Conservation (phyloP, 768 basidiomycete species). For the Suillus hirtellus region DNA sequence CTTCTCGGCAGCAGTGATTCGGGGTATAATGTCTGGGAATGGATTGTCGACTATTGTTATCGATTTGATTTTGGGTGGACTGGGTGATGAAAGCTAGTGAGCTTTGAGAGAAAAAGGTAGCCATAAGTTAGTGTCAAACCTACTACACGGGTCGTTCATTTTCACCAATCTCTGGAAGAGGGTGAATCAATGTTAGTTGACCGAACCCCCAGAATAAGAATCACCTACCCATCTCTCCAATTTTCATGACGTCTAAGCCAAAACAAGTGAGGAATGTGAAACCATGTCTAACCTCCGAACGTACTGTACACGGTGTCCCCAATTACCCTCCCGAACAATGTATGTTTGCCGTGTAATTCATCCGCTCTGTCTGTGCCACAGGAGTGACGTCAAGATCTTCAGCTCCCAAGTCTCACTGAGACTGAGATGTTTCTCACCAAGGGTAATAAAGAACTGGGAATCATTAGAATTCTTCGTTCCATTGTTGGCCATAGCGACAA, state of each 20-base stretch:
- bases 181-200: neutral
- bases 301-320: slow-evolving; percentile 90
- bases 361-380: slow-evolving; percentile 72
- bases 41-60: slow-evolving; percentile 90
- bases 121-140: slow-evolving; percentile 26
- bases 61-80: slow-evolving; percentile 88
- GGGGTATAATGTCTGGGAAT: slow-evolving; percentile 91
- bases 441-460: slow-evolving; percentile 94
- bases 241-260: slow-evolving; percentile 80
- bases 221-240: slow-evolving; percentile 79
- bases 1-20: slow-evolving; percentile 94
- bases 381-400: slow-evolving; percentile 5
- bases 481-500: slow-evolving; percentile 93
- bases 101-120: slow-evolving; percentile 2
- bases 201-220: neutral
- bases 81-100: slow-evolving; percentile 29
- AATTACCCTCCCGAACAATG: slow-evolving; percentile 86
- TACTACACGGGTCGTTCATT: slow-evolving; percentile 83
- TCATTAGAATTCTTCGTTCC: slow-evolving; percentile 87
- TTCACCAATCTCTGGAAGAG: slow-evolving; percentile 60
- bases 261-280: neutral
- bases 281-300: slow-evolving; percentile 26
- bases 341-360: slow-evolving; percentile 92
- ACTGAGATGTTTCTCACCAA: slow-evolving; percentile 51
- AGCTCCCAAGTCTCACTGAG: slow-evolving; percentile 4